Base-by-base conservation (phyloP, 441 rosid genomes). In the Biscutella auriculata region DNA sequence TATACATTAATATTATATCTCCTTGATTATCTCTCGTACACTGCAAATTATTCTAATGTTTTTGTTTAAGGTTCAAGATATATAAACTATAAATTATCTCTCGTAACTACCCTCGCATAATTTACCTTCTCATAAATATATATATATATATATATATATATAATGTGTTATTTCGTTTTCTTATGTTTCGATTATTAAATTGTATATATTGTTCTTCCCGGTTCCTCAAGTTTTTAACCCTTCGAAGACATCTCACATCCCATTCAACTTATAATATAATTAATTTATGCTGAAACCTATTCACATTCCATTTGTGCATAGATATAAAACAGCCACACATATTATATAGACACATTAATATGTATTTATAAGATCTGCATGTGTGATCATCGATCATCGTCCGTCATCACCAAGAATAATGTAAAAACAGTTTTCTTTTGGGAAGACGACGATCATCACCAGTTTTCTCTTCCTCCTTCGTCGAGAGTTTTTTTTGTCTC, bases 181-280 rank as follows among this genome's bases (percentile, higher is more conserved):
- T 14, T 57, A 8, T 21, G 19, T 11, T 39, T 48, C 49, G 25
- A 46, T 36, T 42, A 25, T 37, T 33, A 15, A 63, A 36, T 3
- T 16, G 9, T 40, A 41, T 41, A 48, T 30, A n/a, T 21, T 1
- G 30, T n/a, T 36, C 15, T 59, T 60, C 66, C 32, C 16, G 66
- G 21, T 60, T 39, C 56, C 37, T 16, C n/a, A 67, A 36, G 44
- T 53, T 45, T 53, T 45, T 45, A 39, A 60, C 16, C 55, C 56
- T 60, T 26, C 40, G 46, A 66, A 51, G 66, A 60, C 66, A 66
- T 34, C 47, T 43, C 32, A 42, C 59, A 52, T 42, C 21, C 9
- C 36, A 29, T 14, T 8, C 25, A 34, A 14, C 32, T 26, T 10
- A n/a, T n/a, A n/a, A 30, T 25, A 57, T 41, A 56, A 27, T 7